phyloP scores from a whole-genome alignment of 169 alveolate species.

The Babesia sp. region DNA sequence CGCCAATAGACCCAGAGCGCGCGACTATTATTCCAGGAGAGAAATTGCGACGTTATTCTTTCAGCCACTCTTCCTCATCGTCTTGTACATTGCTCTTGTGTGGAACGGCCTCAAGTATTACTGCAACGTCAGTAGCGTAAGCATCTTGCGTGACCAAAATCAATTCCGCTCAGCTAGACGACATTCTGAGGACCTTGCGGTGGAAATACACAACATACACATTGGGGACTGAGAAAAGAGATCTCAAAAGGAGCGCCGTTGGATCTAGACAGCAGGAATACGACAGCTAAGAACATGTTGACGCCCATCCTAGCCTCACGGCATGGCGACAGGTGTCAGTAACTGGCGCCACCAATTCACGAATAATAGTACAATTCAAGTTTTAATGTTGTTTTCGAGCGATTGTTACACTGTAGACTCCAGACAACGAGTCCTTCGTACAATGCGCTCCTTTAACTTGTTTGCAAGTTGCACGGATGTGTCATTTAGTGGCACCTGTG shows the following conservation, averaged over 20 bases:
- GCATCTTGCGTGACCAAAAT: not conserved
- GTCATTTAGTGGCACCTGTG: conserved; percentile 41
- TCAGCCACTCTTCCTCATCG: conserved; percentile 49
- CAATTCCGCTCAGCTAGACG: conserved; percentile 21
- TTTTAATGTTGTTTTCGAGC: too few species aligned
- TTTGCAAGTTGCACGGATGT: conserved; percentile 49
- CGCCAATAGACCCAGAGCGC: conserved; percentile 24
- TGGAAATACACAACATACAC: conserved; percentile 33
- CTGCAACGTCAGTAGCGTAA: conserved; percentile 50
- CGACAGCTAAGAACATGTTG: too few species aligned
- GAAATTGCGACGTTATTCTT: conserved; percentile 59
- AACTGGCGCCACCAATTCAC: too few species aligned
- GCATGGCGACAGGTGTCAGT: too few species aligned
- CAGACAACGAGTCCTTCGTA: conserved; percentile 28
- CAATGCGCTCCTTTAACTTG: conserved; percentile 23
- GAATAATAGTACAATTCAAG: too few species aligned
- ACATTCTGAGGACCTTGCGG: conserved; percentile 26
- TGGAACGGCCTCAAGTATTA: conserved; percentile 61
- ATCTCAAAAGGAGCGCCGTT: too few species aligned
- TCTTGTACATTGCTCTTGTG: conserved; percentile 24
- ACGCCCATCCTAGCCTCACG: too few species aligned
- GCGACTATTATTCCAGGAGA: conserved; percentile 48
- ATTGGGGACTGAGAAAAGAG: too few species aligned
- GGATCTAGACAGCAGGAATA: too few species aligned
- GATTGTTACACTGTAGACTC: not conserved